Evolutionary conservation across 345 rosid genomes (phyloP), one percentile per base, ranked within the genome.

Genomic region (Rubroshorea leprosula): DNA sequence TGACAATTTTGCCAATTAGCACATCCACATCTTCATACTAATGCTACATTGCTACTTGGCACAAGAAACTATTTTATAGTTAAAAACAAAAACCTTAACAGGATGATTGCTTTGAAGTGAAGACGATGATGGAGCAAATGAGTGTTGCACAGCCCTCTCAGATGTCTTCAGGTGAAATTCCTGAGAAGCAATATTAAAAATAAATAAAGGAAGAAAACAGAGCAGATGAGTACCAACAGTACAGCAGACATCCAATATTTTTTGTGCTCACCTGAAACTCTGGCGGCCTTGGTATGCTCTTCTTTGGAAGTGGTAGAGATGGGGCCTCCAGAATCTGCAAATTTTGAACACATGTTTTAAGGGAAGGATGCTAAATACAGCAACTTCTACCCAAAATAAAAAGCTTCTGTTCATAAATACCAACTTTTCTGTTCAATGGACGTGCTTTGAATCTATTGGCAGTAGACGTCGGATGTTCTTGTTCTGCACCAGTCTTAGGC

Each of bases 351-450:
- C 22, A 68, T 54, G 58, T 49, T 64, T 63, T 56, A 62, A 64
- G 10, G 51, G 23, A 31, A 43, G 18, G 16, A 49, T 24, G 50
- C 31, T 51, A 25, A 55, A 58, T 0, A 51, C 70, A 52, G 24
- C 26, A 48, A 54, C 22, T 35, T 12, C 8, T 31, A 15, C 12
- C 26, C 21, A 31, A 58, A 57, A 46, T 49, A 31, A 17, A n/a
- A n/a, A n/a, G n/a, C 62, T 58, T 43, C 59, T 23, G 13, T 43
- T 56, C 55, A 44, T 25, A 72, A 50, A 45, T 50, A 74, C 95
- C 29, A 60, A 94, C 99, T 76, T 90, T 94, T 78, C 96, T 82
- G 75, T 94, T 94, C 61, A 94, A 75, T 31, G 93, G 97, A 16
- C 93, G 83, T 21, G 99, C 97, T 90, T 78, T 94, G 73, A 94